A percentile compares a stretch with the other conserved stretches of the same genome.
Conservation (phyloP, 306 rosid genomes). For the Cicer cuneatum region DNA sequence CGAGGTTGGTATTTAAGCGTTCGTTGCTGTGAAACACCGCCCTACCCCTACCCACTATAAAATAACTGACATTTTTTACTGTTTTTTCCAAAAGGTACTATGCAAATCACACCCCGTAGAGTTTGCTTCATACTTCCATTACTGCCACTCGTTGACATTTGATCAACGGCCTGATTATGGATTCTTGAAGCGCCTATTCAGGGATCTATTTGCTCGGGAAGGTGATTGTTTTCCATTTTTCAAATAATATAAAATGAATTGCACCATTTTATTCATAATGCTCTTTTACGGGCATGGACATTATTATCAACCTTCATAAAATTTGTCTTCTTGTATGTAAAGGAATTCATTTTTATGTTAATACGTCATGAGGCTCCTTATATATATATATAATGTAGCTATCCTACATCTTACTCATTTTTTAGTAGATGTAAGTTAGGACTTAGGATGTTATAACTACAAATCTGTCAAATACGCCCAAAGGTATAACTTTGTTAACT, state of each 20-base stretch:
- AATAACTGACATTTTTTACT: constrained; percentile 22
- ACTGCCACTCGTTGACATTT: constrained; percentile 91
- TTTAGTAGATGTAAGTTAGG: no score
- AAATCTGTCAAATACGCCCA: not conserved
- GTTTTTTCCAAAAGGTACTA: constrained; percentile 61
- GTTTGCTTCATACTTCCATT: constrained; percentile 95
- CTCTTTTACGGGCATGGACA: not conserved
- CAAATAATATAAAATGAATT: constrained; percentile 4
- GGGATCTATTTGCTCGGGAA: constrained; percentile 83
- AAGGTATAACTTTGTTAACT: no score
- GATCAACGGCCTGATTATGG: constrained; percentile 99
- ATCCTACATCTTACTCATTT: no score
- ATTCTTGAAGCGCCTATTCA: constrained; percentile 89
- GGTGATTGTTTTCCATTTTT: constrained; percentile 54
- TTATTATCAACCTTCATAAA: not conserved
- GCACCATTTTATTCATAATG: constrained; percentile 4
- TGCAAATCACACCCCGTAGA: constrained; percentile 92
- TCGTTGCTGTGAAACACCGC: not conserved
- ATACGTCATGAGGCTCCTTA: not conserved
- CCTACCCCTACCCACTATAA: not conserved
- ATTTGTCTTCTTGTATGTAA: not conserved
- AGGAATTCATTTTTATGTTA: no score
- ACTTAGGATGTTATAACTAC: not conserved
- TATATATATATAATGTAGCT: not conserved
- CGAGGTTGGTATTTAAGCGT: constrained; percentile 64